These are phyloP conservation scores for Lachnellula cervina DNA, from an alignment of 2,329 filamentous ascomycete genomes.

Conservation along the genomic window DNA sequence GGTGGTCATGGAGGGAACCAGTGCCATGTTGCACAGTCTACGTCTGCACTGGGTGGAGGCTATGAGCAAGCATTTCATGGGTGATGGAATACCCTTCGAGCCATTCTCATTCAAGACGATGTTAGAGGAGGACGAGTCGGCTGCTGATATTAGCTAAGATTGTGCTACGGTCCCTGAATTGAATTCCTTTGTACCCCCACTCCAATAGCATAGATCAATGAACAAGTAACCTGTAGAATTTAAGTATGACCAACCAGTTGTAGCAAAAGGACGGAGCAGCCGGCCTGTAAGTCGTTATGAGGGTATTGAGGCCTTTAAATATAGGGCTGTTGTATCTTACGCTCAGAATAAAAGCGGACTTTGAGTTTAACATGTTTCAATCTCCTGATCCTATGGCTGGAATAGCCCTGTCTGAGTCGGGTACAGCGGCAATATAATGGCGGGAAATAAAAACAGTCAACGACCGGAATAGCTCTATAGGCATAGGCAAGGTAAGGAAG, in stretches of 20 bases:
- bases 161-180: not conserved
- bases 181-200: slow-evolving; percentile 2
- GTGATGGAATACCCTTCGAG: slow-evolving; percentile 78
- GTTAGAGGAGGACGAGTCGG: slow-evolving; percentile 73
- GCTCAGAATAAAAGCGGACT: no score
- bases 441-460: no score
- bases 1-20: slow-evolving; percentile 93
- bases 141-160: slow-evolving; percentile 44
- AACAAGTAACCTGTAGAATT: slow-evolving; percentile 20
- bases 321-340: no score
- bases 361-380: no score
- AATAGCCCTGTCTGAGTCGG: no score
- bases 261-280: not conserved
- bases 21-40: slow-evolving; percentile 89
- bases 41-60: slow-evolving; percentile 95
- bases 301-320: no score
- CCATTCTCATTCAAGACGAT: slow-evolving; percentile 84
- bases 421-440: no score
- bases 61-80: slow-evolving; percentile 96
- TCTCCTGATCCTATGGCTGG: no score
- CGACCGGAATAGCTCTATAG: no score
- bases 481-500: no score
- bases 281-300: not conserved
- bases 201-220: slow-evolving; percentile 14
- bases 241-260: slow-evolving; percentile 10